Conservation (phyloP, 2,329 filamentous ascomycete genomes). For the Macrophomina tecta region DNA sequence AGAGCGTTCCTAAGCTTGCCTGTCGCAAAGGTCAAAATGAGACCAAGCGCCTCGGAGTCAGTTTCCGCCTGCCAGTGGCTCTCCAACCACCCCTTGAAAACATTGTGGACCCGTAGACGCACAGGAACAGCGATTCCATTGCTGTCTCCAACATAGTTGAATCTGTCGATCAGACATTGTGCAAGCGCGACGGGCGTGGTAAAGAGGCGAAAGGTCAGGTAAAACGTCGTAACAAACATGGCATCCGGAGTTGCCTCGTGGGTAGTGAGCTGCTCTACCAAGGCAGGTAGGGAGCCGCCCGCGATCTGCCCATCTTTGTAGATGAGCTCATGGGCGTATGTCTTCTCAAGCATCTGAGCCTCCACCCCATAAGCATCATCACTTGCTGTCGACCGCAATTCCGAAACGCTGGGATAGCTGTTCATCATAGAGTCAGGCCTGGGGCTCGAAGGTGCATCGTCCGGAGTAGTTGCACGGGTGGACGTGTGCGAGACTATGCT, state of each 20-base stretch:
- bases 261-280: constrained; percentile 93
- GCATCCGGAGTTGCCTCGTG: constrained; percentile 92
- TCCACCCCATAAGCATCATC: constrained; percentile 83
- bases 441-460: constrained; percentile 61
- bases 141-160: constrained; percentile 86
- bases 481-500: constrained; percentile 82
- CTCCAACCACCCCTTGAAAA: constrained; percentile 96
- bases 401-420: constrained; percentile 69
- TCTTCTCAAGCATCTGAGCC: constrained; percentile 85
- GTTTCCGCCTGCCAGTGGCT: constrained; percentile 89
- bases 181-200: constrained; percentile 81
- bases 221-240: constrained; percentile 92
- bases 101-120: constrained; percentile 89
- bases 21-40: constrained; percentile 82
- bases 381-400: constrained; percentile 66
- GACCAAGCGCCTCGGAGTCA: constrained; percentile 75
- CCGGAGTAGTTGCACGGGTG: constrained; percentile 86
- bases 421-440: constrained; percentile 63
- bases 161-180: constrained; percentile 83
- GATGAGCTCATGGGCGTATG: constrained; percentile 87
- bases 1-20: constrained; percentile 71
- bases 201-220: constrained; percentile 93
- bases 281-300: constrained; percentile 84
- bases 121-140: constrained; percentile 78
- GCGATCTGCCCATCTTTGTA: constrained; percentile 94